A percentile compares a stretch with the other conserved stretches of the same genome.
phyloP scores from a whole-genome alignment of 371 early-diverging fungal genomes.

The Fennellomyces sp. region DNA sequence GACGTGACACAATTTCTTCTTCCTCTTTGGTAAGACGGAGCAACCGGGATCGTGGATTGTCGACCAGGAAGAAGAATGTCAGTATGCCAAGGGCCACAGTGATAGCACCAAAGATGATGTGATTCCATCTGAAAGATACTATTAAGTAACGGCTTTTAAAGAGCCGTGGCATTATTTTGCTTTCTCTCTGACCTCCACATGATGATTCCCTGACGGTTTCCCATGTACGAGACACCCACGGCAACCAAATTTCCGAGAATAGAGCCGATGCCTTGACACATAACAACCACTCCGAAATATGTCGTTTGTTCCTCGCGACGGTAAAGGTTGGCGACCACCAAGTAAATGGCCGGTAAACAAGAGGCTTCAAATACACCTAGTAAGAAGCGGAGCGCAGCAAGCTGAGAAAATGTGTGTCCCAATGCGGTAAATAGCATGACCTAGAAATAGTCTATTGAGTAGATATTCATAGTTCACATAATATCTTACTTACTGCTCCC shows the following conservation, averaged over 20 bases:
- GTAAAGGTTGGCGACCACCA: constrained; percentile 30
- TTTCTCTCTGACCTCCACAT: constrained; percentile 34
- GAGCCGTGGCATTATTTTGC: too few species aligned
- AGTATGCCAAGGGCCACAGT: constrained; percentile 32
- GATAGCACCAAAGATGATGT: constrained; percentile 37
- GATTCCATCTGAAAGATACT: constrained; percentile 21
- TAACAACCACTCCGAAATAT: constrained; percentile 21
- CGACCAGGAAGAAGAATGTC: constrained; percentile 33
- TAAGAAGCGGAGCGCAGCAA: constrained; percentile 26
- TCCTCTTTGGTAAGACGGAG: constrained; percentile 33
- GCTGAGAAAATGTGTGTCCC: too few species aligned
- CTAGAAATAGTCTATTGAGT: too few species aligned
- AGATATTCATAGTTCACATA: too few species aligned
- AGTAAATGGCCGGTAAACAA: constrained; percentile 26
- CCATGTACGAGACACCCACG: constrained; percentile 29
- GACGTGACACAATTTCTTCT: constrained; percentile 30
- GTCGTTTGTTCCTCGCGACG: constrained; percentile 34
- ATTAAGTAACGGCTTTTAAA: too few species aligned
- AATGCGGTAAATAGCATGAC: too few species aligned
- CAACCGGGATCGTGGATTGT: constrained; percentile 24
- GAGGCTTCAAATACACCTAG: constrained; percentile 41
- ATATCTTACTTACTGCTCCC: too few species aligned
- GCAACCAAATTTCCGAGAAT: constrained; percentile 29
- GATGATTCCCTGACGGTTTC: constrained; percentile 18
- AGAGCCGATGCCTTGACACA: constrained; percentile 27